These are phyloP conservation scores for Hypoxylon rubiginosum DNA, from an alignment of 2,329 filamentous ascomycete species.

Conservation along the genomic window DNA sequence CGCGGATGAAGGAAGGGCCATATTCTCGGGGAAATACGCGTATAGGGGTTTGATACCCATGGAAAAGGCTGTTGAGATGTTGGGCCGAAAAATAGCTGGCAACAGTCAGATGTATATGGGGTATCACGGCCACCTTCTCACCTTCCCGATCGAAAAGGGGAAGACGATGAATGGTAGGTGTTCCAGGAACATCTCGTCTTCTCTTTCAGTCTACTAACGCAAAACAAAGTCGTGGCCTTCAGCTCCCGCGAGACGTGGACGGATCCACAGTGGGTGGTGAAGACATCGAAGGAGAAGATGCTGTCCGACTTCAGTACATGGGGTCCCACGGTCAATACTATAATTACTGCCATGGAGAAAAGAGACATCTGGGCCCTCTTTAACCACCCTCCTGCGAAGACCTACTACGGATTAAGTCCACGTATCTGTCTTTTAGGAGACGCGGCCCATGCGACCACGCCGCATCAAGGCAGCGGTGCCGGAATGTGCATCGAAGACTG, in stretches of 20 bases:
- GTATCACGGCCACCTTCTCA: conserved; percentile 69
- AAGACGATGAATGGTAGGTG: conserved; percentile 49
- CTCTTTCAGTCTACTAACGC: conserved; percentile 5
- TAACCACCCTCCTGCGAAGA: conserved; percentile 58
- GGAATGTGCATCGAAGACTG: conserved; percentile 69
- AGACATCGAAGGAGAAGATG: conserved; percentile 45
- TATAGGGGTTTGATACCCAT: conserved; percentile 66
- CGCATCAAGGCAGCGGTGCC: conserved; percentile 70
- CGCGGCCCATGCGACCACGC: conserved; percentile 73
- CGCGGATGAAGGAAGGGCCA: conserved; percentile 52
- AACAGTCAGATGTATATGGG: conserved; percentile 56
- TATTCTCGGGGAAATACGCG: conserved; percentile 54
- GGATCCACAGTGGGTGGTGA: conserved; percentile 44
- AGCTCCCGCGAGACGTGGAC: conserved; percentile 45
- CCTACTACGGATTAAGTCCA: conserved; percentile 53
- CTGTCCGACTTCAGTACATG: conserved; percentile 43
- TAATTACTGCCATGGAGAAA: conserved; percentile 49
- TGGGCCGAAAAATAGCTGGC: conserved; percentile 58
- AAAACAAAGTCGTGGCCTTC: conserved; percentile 45
- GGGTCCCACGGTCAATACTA: conserved; percentile 38
- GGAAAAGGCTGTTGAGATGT: conserved; percentile 62
- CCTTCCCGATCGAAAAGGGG: conserved; percentile 62
- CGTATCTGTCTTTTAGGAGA: conserved; percentile 69
- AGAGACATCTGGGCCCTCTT: conserved; percentile 64
- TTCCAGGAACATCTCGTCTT: background rate